Percentiles rank a stretch among this genome's conserved stretches.
These are phyloP conservation scores for Hymenoscyphus scutula DNA, from an alignment of 2,329 filamentous ascomycete species.

Conservation along the genomic window DNA sequence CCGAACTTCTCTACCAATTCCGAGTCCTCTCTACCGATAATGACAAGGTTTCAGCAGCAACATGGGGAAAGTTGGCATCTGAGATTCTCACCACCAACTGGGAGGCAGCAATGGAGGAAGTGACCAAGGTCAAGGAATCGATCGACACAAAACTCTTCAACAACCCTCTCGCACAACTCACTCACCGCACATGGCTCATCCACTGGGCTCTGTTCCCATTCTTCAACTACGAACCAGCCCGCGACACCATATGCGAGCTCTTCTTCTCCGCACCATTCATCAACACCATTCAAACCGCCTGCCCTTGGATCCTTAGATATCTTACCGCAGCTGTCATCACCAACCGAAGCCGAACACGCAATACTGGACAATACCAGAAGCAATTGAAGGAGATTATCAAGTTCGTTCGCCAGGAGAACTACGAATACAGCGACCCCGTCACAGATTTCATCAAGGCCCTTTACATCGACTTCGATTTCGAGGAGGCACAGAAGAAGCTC, in stretches of 20 bases:
- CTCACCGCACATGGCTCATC: slow-evolving; percentile 94
- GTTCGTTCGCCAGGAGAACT: slow-evolving; percentile 93
- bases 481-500: slow-evolving; percentile 90
- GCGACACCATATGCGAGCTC: slow-evolving; percentile 88
- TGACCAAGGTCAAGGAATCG: slow-evolving; percentile 83
- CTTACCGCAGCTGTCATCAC: slow-evolving; percentile 93
- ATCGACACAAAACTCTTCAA: slow-evolving; percentile 96
- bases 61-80: slow-evolving; percentile 95
- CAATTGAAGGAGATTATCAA: slow-evolving; percentile 96
- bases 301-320: slow-evolving; percentile 95
- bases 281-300: slow-evolving; percentile 98
- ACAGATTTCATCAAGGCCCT: slow-evolving; percentile 96
- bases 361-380: slow-evolving; percentile 88
- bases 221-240: slow-evolving; percentile 93
- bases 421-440: slow-evolving; percentile 95
- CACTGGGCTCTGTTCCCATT: slow-evolving; percentile 99
- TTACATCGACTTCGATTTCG: slow-evolving; percentile 94
- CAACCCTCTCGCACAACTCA: slow-evolving; percentile 92
- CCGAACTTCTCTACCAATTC: slow-evolving; percentile 95
- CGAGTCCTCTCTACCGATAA: slow-evolving; percentile 97
- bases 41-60: slow-evolving; percentile 93
- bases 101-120: slow-evolving; percentile 88
- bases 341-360: slow-evolving; percentile 76
- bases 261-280: slow-evolving; percentile 98
- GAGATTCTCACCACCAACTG: slow-evolving; percentile 95